phyloP scores from a whole-genome alignment of 2,329 filamentous ascomycete genomes.

The Immersiporthe knoxdaviesiana region DNA sequence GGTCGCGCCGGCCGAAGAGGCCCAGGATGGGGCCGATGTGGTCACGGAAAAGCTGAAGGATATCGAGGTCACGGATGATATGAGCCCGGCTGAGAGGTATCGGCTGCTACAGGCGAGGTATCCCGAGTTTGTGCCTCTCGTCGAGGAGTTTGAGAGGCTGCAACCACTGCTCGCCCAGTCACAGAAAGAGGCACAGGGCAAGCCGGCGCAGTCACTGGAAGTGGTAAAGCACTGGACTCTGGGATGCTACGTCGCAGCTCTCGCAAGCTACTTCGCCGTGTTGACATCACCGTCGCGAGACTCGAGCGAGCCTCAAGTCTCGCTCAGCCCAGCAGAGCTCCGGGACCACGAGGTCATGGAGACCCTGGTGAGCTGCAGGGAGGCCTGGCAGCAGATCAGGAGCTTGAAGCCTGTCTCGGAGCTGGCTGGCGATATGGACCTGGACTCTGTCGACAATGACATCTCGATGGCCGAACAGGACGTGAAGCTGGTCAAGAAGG shows the following conservation, averaged over 20 bases:
- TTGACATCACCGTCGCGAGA: conserved; percentile 79
- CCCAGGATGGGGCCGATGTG: conserved; percentile 58
- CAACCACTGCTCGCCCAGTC: conserved; percentile 66
- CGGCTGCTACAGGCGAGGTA: conserved; percentile 80
- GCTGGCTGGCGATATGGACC: conserved; percentile 26
- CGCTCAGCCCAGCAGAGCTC: conserved; percentile 76
- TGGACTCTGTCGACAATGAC: conserved; percentile 38
- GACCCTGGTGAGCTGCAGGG: conserved; percentile 75
- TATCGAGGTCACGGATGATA: conserved; percentile 77
- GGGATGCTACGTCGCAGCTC: conserved; percentile 80
- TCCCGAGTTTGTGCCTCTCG: conserved; percentile 87
- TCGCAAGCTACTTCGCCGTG: conserved; percentile 94
- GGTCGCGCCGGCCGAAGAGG: conserved; percentile 61
- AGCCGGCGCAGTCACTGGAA: conserved; percentile 56
- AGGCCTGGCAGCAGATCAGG: conserved; percentile 78
- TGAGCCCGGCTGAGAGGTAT: conserved; percentile 73
- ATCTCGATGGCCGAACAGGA: conserved; percentile 36
- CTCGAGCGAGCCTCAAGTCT: conserved; percentile 54
- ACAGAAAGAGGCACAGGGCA: conserved; percentile 59
- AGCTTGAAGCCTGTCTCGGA: conserved; percentile 57
- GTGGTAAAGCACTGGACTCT: conserved; percentile 78
- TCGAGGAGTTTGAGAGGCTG: conserved; percentile 76
- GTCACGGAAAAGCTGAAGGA: conserved; percentile 87
- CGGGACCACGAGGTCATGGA: conserved; percentile 92
- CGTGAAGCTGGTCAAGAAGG: conserved; percentile 38